Percentiles rank a stretch among this genome's conserved stretches.
Conservation (phyloP, 257 asterid genomes). For the Linaria vulgaris region DNA sequence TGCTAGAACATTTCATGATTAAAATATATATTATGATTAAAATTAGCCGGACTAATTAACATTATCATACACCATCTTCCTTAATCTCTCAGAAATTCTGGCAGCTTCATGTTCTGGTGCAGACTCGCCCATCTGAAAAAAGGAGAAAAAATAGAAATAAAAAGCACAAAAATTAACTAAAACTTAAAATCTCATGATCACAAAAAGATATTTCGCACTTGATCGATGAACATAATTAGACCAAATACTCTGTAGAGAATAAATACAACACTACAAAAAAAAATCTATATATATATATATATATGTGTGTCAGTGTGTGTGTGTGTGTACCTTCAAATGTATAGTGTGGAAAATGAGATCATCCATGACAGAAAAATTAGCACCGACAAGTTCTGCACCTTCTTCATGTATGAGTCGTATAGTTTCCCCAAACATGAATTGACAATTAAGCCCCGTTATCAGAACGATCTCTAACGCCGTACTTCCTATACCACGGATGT, state of each 20-base stretch:
- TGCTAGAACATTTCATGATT: neutral
- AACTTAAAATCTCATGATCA: too few relatives aligned
- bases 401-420: constrained; percentile 59
- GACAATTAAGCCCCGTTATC: constrained; percentile 43
- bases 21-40: neutral
- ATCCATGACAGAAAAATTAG: constrained; percentile 37
- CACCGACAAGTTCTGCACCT: constrained; percentile 52
- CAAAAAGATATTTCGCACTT: too few relatives aligned
- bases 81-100: constrained; percentile 44
- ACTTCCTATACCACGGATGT: constrained; percentile 46
- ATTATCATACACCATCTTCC: constrained; percentile 38
- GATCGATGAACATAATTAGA: too few relatives aligned
- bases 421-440: constrained; percentile 47
- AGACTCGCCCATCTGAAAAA: constrained; percentile 40
- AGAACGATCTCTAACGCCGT: constrained; percentile 48
- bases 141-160: neutral
- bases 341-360: constrained; percentile 54
- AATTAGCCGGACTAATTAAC: neutral
- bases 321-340: constrained; percentile 65
- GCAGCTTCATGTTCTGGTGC: constrained; percentile 34
- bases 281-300: neutral
- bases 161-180: too few relatives aligned
- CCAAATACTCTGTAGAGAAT: too few relatives aligned
- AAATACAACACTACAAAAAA: too few relatives aligned
- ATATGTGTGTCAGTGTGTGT: too few relatives aligned